Evolutionary conservation across 176 grass and related monocot genomes (phyloP).

Genomic region (Rhynchospora breviuscula): DNA sequence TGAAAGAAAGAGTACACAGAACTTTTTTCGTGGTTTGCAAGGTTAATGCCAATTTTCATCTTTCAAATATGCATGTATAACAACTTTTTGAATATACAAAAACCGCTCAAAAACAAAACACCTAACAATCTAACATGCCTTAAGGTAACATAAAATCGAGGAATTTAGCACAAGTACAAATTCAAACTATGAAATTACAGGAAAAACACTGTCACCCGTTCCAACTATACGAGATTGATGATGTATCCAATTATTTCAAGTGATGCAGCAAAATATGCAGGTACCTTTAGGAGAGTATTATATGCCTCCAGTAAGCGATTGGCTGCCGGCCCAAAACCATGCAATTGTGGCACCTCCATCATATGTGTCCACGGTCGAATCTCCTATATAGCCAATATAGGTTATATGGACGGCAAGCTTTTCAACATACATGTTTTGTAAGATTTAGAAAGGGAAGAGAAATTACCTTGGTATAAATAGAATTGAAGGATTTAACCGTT

Average conservation of each 20-base stretch:
- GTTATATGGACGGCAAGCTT: constrained; percentile 3
- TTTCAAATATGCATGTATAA: too few species aligned
- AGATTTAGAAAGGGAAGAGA: background rate
- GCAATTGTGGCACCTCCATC: constrained; percentile 98
- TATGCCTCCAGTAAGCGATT: constrained; percentile 94
- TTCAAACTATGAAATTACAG: background rate
- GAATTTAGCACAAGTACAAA: background rate
- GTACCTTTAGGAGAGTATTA: constrained; percentile 91
- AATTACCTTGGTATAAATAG: constrained; percentile 82
- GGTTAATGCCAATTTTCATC: background rate
- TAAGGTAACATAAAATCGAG: background rate
- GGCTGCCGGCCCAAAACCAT: constrained; percentile 96
- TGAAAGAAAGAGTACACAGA: background rate
- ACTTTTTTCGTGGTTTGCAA: background rate
- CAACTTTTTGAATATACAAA: too few species aligned
- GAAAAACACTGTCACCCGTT: background rate
- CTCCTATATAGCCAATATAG: constrained; percentile 44
- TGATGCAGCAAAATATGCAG: background rate
- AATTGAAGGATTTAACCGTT: constrained; percentile 90
- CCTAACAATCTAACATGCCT: background rate
- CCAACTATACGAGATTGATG: background rate
- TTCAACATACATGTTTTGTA: background rate
- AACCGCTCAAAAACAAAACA: too few species aligned
- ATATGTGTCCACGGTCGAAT: constrained; percentile 99
- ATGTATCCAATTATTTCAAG: background rate